Evolutionary conservation across 225 moss, liverwort and hornwort genomes (phyloP), one percentile per base, ranked within the genome.

Genomic region (Polytrichum commune): DNA sequence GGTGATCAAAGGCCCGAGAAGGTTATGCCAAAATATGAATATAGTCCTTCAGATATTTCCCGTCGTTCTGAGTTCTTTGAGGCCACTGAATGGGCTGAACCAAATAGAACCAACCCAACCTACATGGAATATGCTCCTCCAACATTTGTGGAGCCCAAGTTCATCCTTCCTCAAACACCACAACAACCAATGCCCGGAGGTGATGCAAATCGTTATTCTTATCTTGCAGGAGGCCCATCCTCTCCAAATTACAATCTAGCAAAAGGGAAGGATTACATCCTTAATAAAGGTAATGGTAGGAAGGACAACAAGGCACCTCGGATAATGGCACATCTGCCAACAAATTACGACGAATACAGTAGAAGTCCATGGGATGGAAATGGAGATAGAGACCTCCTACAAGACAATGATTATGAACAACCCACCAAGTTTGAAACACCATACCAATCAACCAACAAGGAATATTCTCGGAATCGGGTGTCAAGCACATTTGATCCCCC

Each of bases 121-220:
- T 65, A 80, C 62, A 33, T 78, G 1, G 80, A 76, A 26, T 83
- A 75, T 68, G 79, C 67, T 66, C 0, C 60, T 26, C 75, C 77
- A 7, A 77, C 55, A 35, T 6, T 3, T 0, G 29, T 61, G 3
- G 13, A 5, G 8, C 26, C 72, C 0, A 87, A 71, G 0, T 66
- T 63, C 9, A 29, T 20, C 60, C 27, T 62, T 7, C 54, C 53
- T 18, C 6, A 5, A 54, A 8, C 35, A 10, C 2, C 68, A 10
- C 68, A 8, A 18, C 64, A 0, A 54, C 64, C 67, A 26, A 69
- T 67, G 56, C 29, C 55, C 7, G 68, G 69, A 55, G 69, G 66
- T 29, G 69, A 66, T 23, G 53, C 76, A 9, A 65, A 79, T 46
- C 64, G 79, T 73, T 79, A 64, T 19, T 72, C 81, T 25, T 22